Percentiles rank a stretch among this genome's conserved stretches.
Evolutionary conservation across 73 alveolate species (phyloP).

Genomic region (Urostyla sp.): DNA sequence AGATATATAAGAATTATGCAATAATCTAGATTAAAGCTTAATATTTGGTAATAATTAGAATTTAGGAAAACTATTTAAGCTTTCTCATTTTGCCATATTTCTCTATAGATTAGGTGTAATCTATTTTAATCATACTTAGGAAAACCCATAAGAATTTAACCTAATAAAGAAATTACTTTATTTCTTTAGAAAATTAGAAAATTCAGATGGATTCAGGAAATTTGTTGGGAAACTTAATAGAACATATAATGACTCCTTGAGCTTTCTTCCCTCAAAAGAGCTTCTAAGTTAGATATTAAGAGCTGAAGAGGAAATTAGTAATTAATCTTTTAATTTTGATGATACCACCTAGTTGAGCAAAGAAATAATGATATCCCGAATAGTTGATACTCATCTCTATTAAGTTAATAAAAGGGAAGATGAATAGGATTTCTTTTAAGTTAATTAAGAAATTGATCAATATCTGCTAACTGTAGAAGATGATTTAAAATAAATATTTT

Average conservation of each 20-base stretch:
- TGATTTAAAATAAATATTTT: constrained; percentile 9
- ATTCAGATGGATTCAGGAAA: neutral
- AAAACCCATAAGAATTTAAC: neutral
- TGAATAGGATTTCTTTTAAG: neutral
- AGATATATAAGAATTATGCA: neutral
- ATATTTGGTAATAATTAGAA: neutral
- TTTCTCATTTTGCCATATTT: neutral
- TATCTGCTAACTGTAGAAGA: neutral
- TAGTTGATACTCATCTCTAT: neutral
- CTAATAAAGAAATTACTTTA: neutral
- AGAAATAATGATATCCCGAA: neutral
- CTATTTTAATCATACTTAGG: neutral
- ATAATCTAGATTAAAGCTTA: neutral
- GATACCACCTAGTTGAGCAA: neutral
- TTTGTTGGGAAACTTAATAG: neutral
- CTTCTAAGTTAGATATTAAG: neutral
- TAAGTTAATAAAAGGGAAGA: neutral
- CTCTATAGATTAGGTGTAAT: neutral
- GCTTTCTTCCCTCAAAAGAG: neutral
- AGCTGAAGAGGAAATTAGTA: neutral
- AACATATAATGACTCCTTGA: neutral
- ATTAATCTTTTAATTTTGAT: neutral
- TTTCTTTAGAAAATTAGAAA: neutral
- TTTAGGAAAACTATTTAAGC: neutral
- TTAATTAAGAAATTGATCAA: neutral